Evolutionary conservation across 2,329 filamentous ascomycete species (phyloP), one percentile per base, ranked within the genome.

Genomic region (Talaromyces pinophilus): DNA sequence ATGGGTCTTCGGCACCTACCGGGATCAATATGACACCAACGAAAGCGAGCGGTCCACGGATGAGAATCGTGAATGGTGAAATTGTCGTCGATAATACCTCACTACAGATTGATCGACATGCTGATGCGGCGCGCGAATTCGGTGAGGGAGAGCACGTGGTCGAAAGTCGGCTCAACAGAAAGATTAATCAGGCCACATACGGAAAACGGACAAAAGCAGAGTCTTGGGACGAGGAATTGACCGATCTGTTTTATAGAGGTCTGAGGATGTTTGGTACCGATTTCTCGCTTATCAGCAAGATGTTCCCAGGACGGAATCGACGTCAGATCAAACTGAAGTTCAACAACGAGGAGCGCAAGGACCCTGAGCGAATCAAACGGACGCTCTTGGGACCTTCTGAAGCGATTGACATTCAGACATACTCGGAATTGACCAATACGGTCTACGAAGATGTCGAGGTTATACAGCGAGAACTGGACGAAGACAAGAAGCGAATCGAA

Each of bases 251-350:
- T 73, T 90, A 89, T 73, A 81, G 87, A 55, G 87, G 85, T 1
- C 78, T 90, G 15, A 80, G 82, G 22, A 86, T 86, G 80, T 89
- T 88, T 71, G 87, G 87, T 42, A 89, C 86, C 0, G 87, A 90
- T 72, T 90, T 90, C 70, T 82, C 84, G 76, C 85, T 88, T 76
- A 87, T 89, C 69, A 85, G 82, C 70, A 85, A 86, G 67, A 81
- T 89, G 78, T 88, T 89, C 69, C 84, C 85, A 0, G 83, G 83
- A 11, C 80, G 83, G 57, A 86, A 83, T 10, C 80, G 87, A n/a
- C 81, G 82, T n/a, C 83, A 86, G 71, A 86, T 90, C 70, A 90
- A 90, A 74, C 75, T 83, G 17, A 89, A 90, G 70, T 90, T 88
- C 76, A 83, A 82, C 33, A 84, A 85, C 44, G 87, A 90, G 74